Base-by-base conservation (phyloP, 2,329 filamentous ascomycete genomes). In the Sclerotinia trifoliorum region DNA sequence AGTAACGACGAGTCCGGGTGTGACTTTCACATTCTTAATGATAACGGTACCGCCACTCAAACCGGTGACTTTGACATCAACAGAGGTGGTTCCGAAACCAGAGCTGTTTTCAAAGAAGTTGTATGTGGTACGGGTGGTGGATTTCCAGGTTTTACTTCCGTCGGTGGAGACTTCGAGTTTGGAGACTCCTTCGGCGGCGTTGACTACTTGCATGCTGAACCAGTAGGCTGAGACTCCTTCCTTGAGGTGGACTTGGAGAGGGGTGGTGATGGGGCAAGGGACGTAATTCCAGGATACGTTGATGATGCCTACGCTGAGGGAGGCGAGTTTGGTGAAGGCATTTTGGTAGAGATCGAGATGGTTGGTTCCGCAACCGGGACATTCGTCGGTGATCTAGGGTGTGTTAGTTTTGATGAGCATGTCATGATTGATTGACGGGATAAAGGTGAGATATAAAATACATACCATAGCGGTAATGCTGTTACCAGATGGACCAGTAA, bases 201-300 rank as follows among this genome's bases (percentile, higher is more conserved):
- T 89, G 73, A 88, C 81, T 55, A 90, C 86, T 77, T 90, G 88
- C 81, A 88, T 87, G 60, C 81, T 82, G 79, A 87, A 86, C 84
- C 84, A 86, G 76, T 82, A 81, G 42, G 78, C 74, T 5, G 81
- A 83, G 4, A 82, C 81, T 32, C 83, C 83, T 29, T 80, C 79
- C 75, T 87, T 86, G 78, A 84, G 85, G 76, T 83, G 81, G 32
- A 87, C 79, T 57, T 79, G 72, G 13, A 87, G 77, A 1, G 83
- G 81, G 0, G 79, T 77, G 60, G 80, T 80, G 73, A 86, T 84
- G 55, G 81, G 83, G 73, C 85, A 87, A 26, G 81, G 74, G 15
- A 85, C 81, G 69, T 81, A 80, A 48, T 81, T 75, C 83, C 83
- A 87, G 51, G 76, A 77, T 19, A 86, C 79, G 70, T 79, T 72